phyloP scores from a whole-genome alignment of 1,284 basidiomycete genomes.

The Phellinidium pouzarii region DNA sequence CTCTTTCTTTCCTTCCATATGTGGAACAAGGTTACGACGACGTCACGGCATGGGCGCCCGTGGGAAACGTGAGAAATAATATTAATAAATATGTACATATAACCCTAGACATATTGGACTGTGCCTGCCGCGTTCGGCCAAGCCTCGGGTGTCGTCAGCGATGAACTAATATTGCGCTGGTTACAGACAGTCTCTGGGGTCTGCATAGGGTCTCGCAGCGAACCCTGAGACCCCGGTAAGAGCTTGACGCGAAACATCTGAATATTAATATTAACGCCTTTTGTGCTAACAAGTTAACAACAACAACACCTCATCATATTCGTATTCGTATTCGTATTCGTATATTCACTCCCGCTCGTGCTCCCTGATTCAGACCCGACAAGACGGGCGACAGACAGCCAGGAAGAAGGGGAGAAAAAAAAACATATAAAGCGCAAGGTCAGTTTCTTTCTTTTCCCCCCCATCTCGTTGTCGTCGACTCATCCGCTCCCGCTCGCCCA shows the following conservation, averaged over 20 bases:
- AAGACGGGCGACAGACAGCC: no score
- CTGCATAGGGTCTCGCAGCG: background rate
- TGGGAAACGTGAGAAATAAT: background rate
- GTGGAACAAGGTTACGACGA: background rate
- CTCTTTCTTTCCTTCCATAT: no score
- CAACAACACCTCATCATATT: background rate
- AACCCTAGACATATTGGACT: background rate
- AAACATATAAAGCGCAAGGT: background rate
- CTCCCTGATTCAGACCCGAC: no score
- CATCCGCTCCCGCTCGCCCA: background rate
- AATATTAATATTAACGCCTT: no score
- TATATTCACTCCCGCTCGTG: background rate
- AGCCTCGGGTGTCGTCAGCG: background rate
- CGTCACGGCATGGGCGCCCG: background rate
- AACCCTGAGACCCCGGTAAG: background rate
- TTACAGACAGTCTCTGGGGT: background rate
- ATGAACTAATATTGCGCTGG: background rate
- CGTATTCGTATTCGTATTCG: no score
- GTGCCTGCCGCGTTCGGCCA: background rate
- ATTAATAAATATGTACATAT: background rate
- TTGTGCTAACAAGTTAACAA: no score
- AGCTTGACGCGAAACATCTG: background rate
- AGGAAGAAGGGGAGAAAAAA: no score
- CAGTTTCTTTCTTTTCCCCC: background rate
- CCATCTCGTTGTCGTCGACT: background rate